phyloP scores from a whole-genome alignment of 306 rosid species.

The Benincasa hispida region DNA sequence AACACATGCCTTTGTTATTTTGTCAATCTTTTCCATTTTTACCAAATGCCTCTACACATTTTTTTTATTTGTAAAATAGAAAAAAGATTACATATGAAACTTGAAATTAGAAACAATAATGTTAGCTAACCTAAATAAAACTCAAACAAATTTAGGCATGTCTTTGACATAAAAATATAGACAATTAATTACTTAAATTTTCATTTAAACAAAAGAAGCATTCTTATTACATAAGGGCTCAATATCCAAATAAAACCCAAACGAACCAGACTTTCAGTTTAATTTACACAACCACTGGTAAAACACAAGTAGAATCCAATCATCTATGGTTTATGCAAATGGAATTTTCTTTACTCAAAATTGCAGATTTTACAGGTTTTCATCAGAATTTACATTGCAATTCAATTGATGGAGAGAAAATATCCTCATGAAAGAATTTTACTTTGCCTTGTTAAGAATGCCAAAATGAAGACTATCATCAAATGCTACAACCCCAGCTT shows the following conservation, averaged over 20 bases:
- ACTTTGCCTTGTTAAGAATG: background rate
- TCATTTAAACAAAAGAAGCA: background rate
- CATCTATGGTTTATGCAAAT: background rate
- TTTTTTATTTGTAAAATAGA: too few relatives aligned
- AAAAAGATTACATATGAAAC: too few relatives aligned
- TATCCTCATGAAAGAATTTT: conserved; percentile 29
- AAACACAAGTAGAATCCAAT: background rate
- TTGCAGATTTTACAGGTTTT: conserved; percentile 5
- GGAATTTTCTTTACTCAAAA: background rate
- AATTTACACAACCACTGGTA: conserved; percentile 25
- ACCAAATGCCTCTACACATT: too few relatives aligned
- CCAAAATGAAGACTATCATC: background rate
- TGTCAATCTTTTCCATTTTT: too few relatives aligned
- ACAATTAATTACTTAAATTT: background rate
- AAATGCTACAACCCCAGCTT: conserved; percentile 53
- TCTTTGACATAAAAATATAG: background rate
- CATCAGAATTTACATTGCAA: conserved; percentile 11
- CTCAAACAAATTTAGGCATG: background rate
- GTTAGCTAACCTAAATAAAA: too few relatives aligned
- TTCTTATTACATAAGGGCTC: conserved; percentile 26
- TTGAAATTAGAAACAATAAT: too few relatives aligned
- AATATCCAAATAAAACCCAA: conserved; percentile 15
- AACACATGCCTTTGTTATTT: too few relatives aligned
- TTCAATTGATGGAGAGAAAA: conserved; percentile 9
- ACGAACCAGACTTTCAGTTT: conserved; percentile 17